Evolutionary conservation across 805 yeast species (phyloP), one percentile per base, ranked within the genome.

Genomic region (Scheffersomyces amazonensis): DNA sequence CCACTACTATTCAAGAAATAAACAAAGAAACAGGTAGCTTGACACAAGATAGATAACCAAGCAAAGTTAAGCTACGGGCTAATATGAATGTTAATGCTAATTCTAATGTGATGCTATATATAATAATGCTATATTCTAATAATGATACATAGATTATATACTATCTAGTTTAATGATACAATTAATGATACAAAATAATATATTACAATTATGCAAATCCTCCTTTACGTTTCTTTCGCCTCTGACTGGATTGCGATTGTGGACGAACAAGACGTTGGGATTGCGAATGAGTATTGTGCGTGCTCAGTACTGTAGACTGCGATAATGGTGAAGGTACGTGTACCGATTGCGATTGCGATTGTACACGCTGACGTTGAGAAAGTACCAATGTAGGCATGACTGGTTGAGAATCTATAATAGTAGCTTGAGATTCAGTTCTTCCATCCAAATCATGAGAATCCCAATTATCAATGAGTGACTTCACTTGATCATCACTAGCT

Each of bases 151-250:
- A n/a, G n/a, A n/a, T n/a, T n/a, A 31, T 18, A 18, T 11, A 32
- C 19, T 18, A 20, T 19, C 17, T 13, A 23, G n/a, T 22, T 22
- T n/a, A n/a, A 20, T 16, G 38, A 15, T 13, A n/a, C n/a, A n/a
- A n/a, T n/a, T n/a, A 35, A 28, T 28, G 10, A n/a, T 29, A 34
- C 21, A 32, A 23, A 3, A 19, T 17, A 22, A 30, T 17, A 20
- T 28, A 32, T n/a, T 20, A 12, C 16, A 27, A 15, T 51, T 49
- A 75, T 19, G 70, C 72, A 54, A 76, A 76, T 3, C 81, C 81
- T 12, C 78, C 69, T 40, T 68, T 64, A 45, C 64, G 69, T 51
- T 69, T 73, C 60, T 69, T 73, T 48, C 60, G 66, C 48, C 57
- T 62, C 15, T 27, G 30, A 10, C 17, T 22, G 12, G 23, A 5